Percentiles rank a stretch among this genome's conserved stretches.
Conservation (phyloP, 495 filamentous ascomycete species). For the Delitschia confertaspora region DNA sequence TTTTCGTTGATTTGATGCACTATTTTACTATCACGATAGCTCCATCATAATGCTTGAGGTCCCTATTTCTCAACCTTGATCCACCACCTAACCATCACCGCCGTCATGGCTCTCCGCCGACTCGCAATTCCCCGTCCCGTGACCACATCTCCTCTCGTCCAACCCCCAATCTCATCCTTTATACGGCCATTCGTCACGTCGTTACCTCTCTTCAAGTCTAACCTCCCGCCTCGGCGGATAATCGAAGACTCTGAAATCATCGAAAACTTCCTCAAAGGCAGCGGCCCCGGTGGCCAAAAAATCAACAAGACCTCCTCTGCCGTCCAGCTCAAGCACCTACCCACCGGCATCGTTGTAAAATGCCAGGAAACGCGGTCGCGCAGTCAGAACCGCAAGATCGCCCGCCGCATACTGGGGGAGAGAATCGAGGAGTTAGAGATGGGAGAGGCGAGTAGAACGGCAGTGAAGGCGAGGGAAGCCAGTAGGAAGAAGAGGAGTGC, state of each 20-base stretch:
- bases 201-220: too few species aligned
- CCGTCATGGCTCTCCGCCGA: not conserved
- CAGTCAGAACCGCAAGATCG: constrained; percentile 80
- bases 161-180: constrained; percentile 40
- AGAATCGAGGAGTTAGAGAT: constrained; percentile 60
- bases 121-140: constrained; percentile 4
- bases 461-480: constrained; percentile 46
- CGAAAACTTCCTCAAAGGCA: constrained; percentile 82
- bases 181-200: too few species aligned
- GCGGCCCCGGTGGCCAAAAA: constrained; percentile 91
- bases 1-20: too few species aligned
- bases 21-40: too few species aligned
- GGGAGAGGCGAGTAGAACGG: constrained; percentile 49
- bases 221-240: constrained; percentile 64
- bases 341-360: constrained; percentile 85
- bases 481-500: constrained; percentile 57
- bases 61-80: too few species aligned
- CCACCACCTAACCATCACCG: not conserved
- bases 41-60: too few species aligned
- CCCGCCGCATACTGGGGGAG: constrained; percentile 66
- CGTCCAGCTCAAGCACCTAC: constrained; percentile 83
- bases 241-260: constrained; percentile 69
- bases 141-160: constrained; percentile 1
- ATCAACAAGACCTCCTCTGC: constrained; percentile 98
- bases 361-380: constrained; percentile 83